These are phyloP conservation scores for Crassisporium funariophilum DNA, from an alignment of 768 basidiomycete species.

Conservation along the genomic window DNA sequence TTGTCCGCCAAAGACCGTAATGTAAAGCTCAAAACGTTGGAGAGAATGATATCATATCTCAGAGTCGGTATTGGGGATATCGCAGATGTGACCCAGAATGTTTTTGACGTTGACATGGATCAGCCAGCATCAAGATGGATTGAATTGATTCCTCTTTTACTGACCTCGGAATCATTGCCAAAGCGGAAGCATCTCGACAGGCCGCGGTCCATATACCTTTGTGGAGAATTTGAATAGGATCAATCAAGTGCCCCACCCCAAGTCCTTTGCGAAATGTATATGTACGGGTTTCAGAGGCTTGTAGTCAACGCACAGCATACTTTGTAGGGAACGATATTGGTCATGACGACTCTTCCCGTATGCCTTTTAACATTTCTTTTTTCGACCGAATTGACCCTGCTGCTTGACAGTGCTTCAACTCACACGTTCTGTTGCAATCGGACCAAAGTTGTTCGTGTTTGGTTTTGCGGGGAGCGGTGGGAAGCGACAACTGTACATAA, in stretches of 20 bases:
- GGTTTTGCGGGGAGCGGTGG: slow-evolving; percentile 15
- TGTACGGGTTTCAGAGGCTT: too few species aligned
- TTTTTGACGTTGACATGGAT: background rate
- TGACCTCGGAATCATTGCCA: slow-evolving; percentile 13
- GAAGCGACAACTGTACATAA: slow-evolving; percentile 6
- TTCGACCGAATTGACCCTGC: too few species aligned
- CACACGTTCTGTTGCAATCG: slow-evolving; percentile 13
- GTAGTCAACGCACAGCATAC: too few species aligned
- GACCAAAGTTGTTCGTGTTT: too few species aligned
- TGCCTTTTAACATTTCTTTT: too few species aligned
- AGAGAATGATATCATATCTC: background rate
- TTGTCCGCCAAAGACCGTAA: background rate
- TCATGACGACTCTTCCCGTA: too few species aligned
- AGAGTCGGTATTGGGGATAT: too few species aligned
- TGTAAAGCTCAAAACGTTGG: background rate
- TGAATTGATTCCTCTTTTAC: slow-evolving; percentile 7
- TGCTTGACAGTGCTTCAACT: too few species aligned
- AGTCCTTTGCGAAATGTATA: too few species aligned
- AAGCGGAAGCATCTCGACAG: slow-evolving; percentile 19
- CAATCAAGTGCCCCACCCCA: too few species aligned
- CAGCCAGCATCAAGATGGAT: too few species aligned
- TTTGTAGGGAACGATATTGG: too few species aligned
- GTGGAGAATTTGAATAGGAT: background rate
- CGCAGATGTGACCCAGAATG: background rate
- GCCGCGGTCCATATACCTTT: background rate